Conservation (phyloP, 768 basidiomycete species). For the Botryobasidium botryosum region DNA sequence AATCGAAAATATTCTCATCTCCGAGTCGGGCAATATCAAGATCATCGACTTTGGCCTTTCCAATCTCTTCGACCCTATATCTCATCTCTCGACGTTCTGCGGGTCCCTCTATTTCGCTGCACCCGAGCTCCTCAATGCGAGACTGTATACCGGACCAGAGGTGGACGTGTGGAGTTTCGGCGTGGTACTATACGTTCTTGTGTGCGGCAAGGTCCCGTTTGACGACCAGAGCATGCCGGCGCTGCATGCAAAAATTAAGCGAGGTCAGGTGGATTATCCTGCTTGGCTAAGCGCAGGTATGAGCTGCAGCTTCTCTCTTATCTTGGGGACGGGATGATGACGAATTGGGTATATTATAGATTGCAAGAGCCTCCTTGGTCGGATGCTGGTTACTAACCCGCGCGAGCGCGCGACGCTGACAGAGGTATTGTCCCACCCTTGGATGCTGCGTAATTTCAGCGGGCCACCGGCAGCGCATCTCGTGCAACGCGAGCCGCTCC, state of each 20-base stretch:
- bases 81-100: constrained; percentile 86
- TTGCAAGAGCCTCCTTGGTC: constrained; percentile 81
- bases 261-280: constrained; percentile 91
- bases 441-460: constrained; percentile 82
- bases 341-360: constrained; percentile 29
- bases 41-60: constrained; percentile 99
- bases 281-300: constrained; percentile 93
- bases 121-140: constrained; percentile 91
- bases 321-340: background rate
- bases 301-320: constrained; percentile 17
- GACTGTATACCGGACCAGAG: constrained; percentile 92
- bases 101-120: constrained; percentile 98
- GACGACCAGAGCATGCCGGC: constrained; percentile 99
- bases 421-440: constrained; percentile 76
- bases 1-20: constrained; percentile 99
- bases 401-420: constrained; percentile 57
- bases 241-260: constrained; percentile 96
- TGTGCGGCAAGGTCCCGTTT: constrained; percentile 97
- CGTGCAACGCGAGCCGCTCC: constrained; percentile 75
- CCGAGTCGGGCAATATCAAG: constrained; percentile 97
- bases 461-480: constrained; percentile 72
- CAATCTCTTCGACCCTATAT: constrained; percentile 73
- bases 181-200: constrained; percentile 91
- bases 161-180: constrained; percentile 99
- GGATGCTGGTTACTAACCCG: constrained; percentile 97